phyloP scores from a whole-genome alignment of 106 monocot genomes.

The Agapanthus africanus region DNA sequence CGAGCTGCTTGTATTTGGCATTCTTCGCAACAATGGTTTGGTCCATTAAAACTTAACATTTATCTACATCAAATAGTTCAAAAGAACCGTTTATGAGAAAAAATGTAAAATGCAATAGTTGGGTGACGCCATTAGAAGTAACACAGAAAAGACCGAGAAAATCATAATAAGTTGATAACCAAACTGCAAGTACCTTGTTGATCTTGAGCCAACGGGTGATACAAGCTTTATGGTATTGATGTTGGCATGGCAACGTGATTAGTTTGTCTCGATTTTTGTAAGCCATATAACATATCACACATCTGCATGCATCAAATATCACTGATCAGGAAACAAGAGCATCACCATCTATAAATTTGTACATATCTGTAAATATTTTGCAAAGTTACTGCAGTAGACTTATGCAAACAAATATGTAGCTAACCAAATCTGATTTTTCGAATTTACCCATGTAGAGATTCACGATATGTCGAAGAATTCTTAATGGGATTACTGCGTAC shows the following conservation, averaged over 20 bases:
- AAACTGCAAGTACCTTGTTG: constrained; percentile 39
- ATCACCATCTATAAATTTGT: not conserved
- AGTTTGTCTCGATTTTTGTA: constrained; percentile 57
- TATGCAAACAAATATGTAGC: not conserved
- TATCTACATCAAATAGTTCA: not conserved
- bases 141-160: too few species aligned
- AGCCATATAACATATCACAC: constrained; percentile 63
- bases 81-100: not conserved
- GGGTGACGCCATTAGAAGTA: not conserved
- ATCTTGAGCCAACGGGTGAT: constrained; percentile 69
- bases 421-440: not conserved
- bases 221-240: constrained; percentile 69
- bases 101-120: not conserved
- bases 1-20: too few species aligned
- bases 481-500: not conserved
- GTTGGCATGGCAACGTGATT: constrained; percentile 65
- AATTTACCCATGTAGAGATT: not conserved
- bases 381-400: not conserved
- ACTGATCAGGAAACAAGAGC: not conserved
- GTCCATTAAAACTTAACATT: not conserved
- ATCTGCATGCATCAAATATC: constrained; percentile 35
- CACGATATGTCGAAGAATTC: not conserved
- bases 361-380: too few species aligned
- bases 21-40: too few species aligned
- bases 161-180: too few species aligned